phyloP scores from a whole-genome alignment of 192 early-diverging fungal species.

The Rhizophagus clarus region DNA sequence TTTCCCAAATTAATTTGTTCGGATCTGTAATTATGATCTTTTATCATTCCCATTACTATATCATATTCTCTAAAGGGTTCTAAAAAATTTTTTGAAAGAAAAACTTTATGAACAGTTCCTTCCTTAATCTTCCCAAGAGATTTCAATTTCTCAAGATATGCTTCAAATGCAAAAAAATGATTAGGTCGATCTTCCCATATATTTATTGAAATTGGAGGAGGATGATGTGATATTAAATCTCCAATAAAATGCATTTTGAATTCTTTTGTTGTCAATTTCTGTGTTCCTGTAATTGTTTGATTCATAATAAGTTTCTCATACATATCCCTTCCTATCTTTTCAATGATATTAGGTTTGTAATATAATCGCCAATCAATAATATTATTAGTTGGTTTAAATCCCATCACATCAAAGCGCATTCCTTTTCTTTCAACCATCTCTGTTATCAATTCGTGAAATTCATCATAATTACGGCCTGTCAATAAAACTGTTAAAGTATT shows the following conservation, averaged over 20 bases:
- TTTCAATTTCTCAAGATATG: not conserved
- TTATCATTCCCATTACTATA: not conserved
- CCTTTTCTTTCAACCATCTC: not conserved
- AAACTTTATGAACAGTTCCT: not conserved
- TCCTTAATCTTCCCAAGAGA: not conserved
- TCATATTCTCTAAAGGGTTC: not conserved
- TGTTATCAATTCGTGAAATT: not conserved
- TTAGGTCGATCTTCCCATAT: not conserved
- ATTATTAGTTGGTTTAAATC: constrained; percentile 1
- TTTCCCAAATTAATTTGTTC: not conserved
- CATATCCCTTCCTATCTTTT: not conserved
- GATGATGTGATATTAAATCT: not conserved
- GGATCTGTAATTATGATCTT: not conserved
- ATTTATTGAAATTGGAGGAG: not conserved
- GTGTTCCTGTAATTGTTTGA: not conserved
- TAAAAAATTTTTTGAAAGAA: not conserved
- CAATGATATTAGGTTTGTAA: not conserved
- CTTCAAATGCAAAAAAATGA: not conserved
- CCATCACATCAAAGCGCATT: not conserved
- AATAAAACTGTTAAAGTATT: constrained; percentile 2
- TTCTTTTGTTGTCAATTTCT: not conserved
- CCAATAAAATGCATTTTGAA: not conserved
- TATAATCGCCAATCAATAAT: not conserved
- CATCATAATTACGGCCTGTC: not conserved
- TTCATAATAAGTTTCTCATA: not conserved